Evolutionary conservation across 1,284 basidiomycete species (phyloP).

Genomic region (Leccinum brunneo-olivaceum): DNA sequence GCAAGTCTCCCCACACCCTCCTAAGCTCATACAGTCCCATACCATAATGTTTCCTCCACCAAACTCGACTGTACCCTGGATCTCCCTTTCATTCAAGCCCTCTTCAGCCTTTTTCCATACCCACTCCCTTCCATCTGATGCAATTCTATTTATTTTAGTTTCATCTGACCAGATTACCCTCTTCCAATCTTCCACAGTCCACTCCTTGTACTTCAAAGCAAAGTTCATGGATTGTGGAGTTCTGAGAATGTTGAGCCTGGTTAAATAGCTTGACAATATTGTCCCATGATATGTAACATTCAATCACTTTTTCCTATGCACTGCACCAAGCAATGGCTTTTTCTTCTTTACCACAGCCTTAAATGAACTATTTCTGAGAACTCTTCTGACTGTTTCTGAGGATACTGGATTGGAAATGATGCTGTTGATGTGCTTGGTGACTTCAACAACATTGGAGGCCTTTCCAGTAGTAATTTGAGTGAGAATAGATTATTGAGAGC

Average conservation of each 20-base stretch:
- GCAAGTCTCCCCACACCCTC: background rate
- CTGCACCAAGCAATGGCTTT: constrained; percentile 1
- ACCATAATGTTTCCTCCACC: background rate
- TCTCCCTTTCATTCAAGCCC: background rate
- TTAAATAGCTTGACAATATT: background rate
- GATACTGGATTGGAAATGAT: background rate
- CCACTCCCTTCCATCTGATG: background rate
- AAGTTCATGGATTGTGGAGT: background rate
- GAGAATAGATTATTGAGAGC: background rate
- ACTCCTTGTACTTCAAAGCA: constrained; percentile 2
- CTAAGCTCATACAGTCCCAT: background rate
- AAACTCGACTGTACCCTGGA: background rate
- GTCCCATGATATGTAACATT: too few relatives aligned
- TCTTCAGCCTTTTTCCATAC: background rate
- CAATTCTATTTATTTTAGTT: too few relatives aligned
- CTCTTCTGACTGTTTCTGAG: background rate
- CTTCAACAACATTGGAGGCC: background rate
- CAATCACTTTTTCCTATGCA: background rate
- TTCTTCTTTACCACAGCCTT: background rate
- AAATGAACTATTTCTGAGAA: background rate
- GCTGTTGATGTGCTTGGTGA: background rate
- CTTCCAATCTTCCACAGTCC: constrained; percentile 3
- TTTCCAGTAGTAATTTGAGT: background rate
- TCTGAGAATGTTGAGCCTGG: background rate
- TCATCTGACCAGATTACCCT: background rate